These are phyloP conservation scores for Mucor plumbeus DNA, from an alignment of 371 early-diverging fungal genomes.

Conservation along the genomic window DNA sequence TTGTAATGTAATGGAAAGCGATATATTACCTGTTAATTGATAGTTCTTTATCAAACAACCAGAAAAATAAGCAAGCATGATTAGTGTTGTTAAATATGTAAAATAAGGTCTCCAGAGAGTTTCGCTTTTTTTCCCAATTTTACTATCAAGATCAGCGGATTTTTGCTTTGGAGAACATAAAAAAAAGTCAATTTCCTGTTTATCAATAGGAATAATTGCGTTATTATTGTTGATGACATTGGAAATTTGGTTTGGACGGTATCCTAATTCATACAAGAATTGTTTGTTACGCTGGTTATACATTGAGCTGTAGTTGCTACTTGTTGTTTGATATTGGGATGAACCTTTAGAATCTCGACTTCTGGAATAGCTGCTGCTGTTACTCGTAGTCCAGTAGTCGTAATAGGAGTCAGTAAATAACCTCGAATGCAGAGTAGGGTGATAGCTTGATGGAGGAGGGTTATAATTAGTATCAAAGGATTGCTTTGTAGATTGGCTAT, in stretches of 20 bases:
- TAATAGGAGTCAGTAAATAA: not conserved
- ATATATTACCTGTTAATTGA: conserved; percentile 7
- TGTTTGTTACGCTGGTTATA: not conserved
- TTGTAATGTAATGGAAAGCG: no score
- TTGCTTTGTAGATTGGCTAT: not conserved
- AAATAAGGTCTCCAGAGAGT: not conserved
- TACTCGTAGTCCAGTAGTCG: not conserved
- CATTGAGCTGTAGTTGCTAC: not conserved
- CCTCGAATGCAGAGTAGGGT: not conserved
- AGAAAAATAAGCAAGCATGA: conserved; percentile 17
- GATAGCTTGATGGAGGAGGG: not conserved
- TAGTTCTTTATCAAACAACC: not conserved
- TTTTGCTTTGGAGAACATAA: not conserved
- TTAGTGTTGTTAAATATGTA: not conserved
- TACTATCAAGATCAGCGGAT: not conserved
- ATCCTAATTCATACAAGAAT: not conserved
- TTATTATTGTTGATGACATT: not conserved
- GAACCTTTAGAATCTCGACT: not conserved
- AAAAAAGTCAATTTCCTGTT: not conserved
- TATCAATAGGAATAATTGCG: not conserved
- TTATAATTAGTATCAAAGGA: not conserved
- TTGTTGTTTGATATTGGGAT: not conserved
- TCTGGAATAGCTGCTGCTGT: not conserved
- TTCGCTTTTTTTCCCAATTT: not conserved
- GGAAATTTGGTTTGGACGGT: not conserved